Evolutionary conservation across 176 grass and related monocot genomes (phyloP), one percentile per base, ranked within the genome.

Genomic region (Oryza longistaminata): DNA sequence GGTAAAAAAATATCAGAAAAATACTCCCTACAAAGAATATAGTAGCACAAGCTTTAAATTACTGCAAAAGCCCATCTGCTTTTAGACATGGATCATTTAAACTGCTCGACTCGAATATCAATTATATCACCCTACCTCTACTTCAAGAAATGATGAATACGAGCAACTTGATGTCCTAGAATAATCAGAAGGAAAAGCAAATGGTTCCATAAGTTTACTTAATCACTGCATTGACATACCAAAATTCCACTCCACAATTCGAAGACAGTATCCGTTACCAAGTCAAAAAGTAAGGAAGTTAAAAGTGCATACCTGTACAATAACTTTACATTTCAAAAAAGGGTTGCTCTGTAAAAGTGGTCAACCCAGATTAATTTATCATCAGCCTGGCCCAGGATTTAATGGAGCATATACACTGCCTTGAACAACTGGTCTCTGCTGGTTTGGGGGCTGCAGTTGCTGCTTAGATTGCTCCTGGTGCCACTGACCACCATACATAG

Each of bases 341-440:
- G 29, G 29, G 37, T 66, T 77, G 60, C 73, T 78, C 70, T 58
- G 24, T 45, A 43, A 42, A 91, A 73, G 64, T 4, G 73, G 68
- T 40, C 24, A 61, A 77, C 6, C 55, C 10, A 12, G 26, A 52
- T 49, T 67, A 77, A 86, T 66, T 72, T 33, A 68, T 76, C 71
- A 62, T 93, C 81, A 97, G 31, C 91, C 85, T 69, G 88, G 71
- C 53, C 89, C 92, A 66, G 87, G 84, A 71, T 93, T 87, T 29
- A 93, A 87, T 15, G 91, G 87, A 86, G 77, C 58, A 89, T 85
- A 87, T 71, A 90, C 68, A 79, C 78, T 85, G 34, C 91, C 86
- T 82, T 82, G 81, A 83, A 19, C 80, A 68, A 60, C 81, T 31
- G 87, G 75, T 55, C 71, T 82, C 64, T 87, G 86, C 71, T 84